A percentile compares a stretch with the other conserved stretches of the same genome.
Evolutionary conservation across 768 basidiomycete species (phyloP).

Genomic region (Hortiboletus campestris): DNA sequence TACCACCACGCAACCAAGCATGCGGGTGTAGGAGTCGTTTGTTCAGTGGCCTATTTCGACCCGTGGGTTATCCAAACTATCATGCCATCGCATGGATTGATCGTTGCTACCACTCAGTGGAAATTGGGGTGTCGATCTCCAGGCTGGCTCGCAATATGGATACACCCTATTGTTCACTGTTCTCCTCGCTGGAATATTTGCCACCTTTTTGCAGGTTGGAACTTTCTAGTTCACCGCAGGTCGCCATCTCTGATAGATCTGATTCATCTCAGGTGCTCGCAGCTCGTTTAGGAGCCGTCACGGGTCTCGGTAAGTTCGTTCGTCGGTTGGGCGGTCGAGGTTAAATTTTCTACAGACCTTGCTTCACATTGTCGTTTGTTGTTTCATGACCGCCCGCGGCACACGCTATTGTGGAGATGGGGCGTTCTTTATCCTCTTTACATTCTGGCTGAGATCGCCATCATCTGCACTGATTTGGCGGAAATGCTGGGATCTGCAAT

Average conservation of each 20-base stretch:
- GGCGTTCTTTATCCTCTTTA: conserved; percentile 65
- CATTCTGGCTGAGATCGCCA: conserved; percentile 61
- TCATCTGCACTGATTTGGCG: conserved; percentile 76
- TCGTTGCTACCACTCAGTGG: conserved; percentile 43
- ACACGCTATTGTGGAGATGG: conserved; percentile 57
- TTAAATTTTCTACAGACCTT: conserved; percentile 43
- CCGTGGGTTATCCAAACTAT: conserved; percentile 50
- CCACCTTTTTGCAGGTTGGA: conserved; percentile 72
- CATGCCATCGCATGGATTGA: background rate
- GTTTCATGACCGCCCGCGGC: conserved; percentile 60
- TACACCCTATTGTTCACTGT: conserved; percentile 87
- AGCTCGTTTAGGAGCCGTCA: conserved; percentile 78
- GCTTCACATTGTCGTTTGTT: conserved; percentile 63
- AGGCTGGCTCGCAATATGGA: conserved; percentile 82
- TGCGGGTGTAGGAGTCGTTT: conserved; percentile 82
- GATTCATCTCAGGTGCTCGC: conserved; percentile 59
- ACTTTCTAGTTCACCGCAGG: background rate
- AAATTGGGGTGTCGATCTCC: conserved; percentile 89
- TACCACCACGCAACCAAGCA: conserved; percentile 59
- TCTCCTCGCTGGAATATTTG: conserved; percentile 77
- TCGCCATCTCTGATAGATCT: conserved; percentile 1
- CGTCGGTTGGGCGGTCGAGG: background rate
- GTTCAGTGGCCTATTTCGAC: conserved; percentile 86
- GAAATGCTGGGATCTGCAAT: conserved; percentile 83
- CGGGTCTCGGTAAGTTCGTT: conserved; percentile 60